Evolutionary conservation across 495 filamentous ascomycete species (phyloP).

Genomic region (Cryomyces minteri): DNA sequence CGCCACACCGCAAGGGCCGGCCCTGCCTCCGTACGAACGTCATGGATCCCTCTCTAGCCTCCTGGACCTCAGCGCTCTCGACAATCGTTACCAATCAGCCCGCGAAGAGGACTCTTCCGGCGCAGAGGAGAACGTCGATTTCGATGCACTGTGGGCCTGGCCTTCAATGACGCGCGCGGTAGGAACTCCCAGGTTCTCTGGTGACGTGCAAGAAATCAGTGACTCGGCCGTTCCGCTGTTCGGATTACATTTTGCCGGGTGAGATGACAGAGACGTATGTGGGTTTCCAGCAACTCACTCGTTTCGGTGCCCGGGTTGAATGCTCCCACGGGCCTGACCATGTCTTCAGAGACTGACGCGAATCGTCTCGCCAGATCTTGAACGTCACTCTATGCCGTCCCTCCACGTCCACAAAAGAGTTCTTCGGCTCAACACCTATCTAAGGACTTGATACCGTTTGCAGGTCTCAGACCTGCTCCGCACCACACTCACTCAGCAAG

Average conservation of each 20-base stretch:
- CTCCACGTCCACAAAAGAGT: no score
- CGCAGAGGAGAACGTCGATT: slow-evolving; percentile 31
- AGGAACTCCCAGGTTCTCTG: slow-evolving; percentile 4
- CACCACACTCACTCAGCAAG: no score
- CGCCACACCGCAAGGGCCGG: not conserved
- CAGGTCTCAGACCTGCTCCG: no score
- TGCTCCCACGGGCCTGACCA: no score
- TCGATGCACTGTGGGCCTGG: slow-evolving; percentile 36
- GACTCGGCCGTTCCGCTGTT: slow-evolving; percentile 10
- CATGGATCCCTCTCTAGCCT: slow-evolving; percentile 26
- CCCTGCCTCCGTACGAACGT: not conserved
- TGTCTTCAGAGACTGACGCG: no score
- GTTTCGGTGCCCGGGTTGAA: no score
- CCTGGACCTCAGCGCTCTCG: slow-evolving; percentile 28
- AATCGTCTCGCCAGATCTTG: no score
- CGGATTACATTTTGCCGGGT: not conserved
- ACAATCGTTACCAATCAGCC: slow-evolving; percentile 6
- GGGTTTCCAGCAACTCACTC: no score
- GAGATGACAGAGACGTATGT: no score
- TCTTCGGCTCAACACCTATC: no score
- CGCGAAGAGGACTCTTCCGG: slow-evolving; percentile 16
- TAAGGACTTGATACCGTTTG: no score
- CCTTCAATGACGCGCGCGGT: slow-evolving; percentile 10
- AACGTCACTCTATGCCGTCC: no score
- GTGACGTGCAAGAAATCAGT: slow-evolving; percentile 5